Percentiles rank a stretch among this genome's conserved stretches.
phyloP scores from a whole-genome alignment of 441 rosid species.

The Adansonia gregorii region DNA sequence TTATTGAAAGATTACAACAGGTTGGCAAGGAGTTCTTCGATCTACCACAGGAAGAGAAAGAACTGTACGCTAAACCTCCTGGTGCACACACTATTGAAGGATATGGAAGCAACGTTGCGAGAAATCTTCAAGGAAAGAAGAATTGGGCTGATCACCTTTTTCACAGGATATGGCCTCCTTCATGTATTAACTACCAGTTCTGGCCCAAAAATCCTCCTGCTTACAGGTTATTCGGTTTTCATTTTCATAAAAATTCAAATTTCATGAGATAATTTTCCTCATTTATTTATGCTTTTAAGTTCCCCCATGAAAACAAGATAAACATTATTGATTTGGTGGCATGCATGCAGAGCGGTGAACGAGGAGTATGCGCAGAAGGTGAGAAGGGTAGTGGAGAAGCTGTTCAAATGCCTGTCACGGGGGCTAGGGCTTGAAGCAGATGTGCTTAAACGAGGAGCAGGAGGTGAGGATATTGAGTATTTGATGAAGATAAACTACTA shows the following conservation, averaged over 20 bases:
- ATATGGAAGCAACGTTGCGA: slow-evolving; percentile 62
- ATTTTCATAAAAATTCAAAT: neutral
- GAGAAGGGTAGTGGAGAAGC: slow-evolving; percentile 51
- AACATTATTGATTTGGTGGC: neutral
- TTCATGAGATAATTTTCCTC: no score
- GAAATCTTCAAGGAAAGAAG: slow-evolving; percentile 60
- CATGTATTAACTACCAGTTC: slow-evolving; percentile 53
- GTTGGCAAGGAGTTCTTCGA: slow-evolving; percentile 72
- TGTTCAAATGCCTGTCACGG: slow-evolving; percentile 48
- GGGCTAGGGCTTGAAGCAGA: slow-evolving; percentile 63
- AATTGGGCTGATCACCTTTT: slow-evolving; percentile 87
- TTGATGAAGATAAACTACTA: slow-evolving; percentile 82
- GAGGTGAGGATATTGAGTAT: slow-evolving; percentile 66
- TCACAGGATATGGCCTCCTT: slow-evolving; percentile 79
- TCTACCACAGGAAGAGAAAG: slow-evolving; percentile 65
- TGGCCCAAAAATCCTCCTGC: slow-evolving; percentile 79
- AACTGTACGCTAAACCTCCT: slow-evolving; percentile 47
- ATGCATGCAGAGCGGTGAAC: slow-evolving; percentile 58
- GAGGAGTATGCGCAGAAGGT: slow-evolving; percentile 63
- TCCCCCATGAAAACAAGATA: no score
- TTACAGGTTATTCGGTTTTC: slow-evolving; percentile 55
- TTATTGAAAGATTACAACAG: slow-evolving; percentile 48
- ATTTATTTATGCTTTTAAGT: no score
- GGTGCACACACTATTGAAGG: slow-evolving; percentile 59
- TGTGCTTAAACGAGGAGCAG: slow-evolving; percentile 55